Percentiles rank a stretch among this genome's conserved stretches.
These are phyloP conservation scores for Porphyra umbilicalis DNA, from an alignment of 31 red algal species.

Conservation along the genomic window DNA sequence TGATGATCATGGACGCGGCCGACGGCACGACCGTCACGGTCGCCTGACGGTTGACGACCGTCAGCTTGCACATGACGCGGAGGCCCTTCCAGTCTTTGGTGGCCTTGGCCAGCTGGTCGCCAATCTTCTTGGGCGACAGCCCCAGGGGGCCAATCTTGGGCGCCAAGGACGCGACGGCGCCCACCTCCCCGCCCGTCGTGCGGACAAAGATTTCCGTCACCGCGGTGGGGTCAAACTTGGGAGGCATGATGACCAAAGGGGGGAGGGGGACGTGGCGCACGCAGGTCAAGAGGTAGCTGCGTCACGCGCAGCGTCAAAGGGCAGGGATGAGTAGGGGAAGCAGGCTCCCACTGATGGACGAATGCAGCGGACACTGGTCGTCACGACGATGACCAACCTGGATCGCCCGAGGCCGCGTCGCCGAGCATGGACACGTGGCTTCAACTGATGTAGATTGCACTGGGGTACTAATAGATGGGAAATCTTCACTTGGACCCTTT, in stretches of 20 bases:
- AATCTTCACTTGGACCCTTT: too few relatives aligned
- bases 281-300: not conserved
- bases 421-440: not conserved
- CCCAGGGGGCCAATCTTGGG: conserved; percentile 99
- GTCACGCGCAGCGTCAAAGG: not conserved
- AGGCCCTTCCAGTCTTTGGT: conserved; percentile 99
- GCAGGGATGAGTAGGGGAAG: not conserved
- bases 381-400: not conserved
- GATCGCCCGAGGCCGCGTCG: too few relatives aligned
- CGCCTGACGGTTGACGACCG: conserved; percentile 93
- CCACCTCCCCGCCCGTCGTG: conserved; percentile 90
- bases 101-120: conserved; percentile 93
- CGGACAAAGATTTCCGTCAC: conserved; percentile 88
- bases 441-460: not conserved
- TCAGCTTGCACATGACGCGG: conserved; percentile 92
- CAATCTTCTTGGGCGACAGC: conserved; percentile 96
- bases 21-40: conserved; percentile 82
- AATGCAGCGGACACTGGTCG: not conserved
- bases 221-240: conserved; percentile 88
- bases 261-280: not conserved
- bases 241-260: conserved; percentile 64
- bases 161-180: conserved; percentile 94
- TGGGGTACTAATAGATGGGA: not conserved
- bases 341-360: too few relatives aligned
- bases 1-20: conserved; percentile 91